Evolutionary conservation across 495 filamentous ascomycete genomes (phyloP).

Genomic region (Hypoxylon crocopeplum): DNA sequence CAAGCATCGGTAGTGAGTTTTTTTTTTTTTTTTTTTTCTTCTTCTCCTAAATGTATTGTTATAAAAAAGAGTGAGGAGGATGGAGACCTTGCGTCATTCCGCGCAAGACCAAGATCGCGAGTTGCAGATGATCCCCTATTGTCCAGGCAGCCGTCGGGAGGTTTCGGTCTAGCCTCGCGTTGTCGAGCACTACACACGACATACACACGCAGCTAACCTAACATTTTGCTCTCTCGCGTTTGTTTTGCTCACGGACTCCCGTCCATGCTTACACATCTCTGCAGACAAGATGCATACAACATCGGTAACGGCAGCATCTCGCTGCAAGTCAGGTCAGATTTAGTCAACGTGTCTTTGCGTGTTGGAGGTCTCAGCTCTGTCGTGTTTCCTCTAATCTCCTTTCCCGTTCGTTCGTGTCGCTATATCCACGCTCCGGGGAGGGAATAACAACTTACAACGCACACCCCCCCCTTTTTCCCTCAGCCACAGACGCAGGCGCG

Average conservation of each 20-base stretch:
- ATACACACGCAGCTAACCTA: background rate
- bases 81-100: conserved; percentile 32
- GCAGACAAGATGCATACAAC: conserved; percentile 40
- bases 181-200: background rate
- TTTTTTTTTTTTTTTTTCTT: no score
- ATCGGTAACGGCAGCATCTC: conserved; percentile 33
- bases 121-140: conserved; percentile 10
- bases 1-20: conserved; percentile 33
- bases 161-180: conserved; percentile 32
- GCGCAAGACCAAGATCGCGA: conserved; percentile 22
- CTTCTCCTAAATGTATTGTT: no score
- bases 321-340: conserved; percentile 35
- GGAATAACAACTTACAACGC: background rate
- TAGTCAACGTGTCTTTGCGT: conserved; percentile 39
- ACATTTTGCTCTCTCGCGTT: background rate
- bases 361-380: conserved; percentile 34
- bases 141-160: conserved; percentile 33
- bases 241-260: conserved; percentile 16
- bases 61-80: conserved; percentile 11
- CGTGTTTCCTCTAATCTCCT: conserved; percentile 33
- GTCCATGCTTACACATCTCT: conserved; percentile 28
- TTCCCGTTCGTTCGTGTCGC: conserved; percentile 11
- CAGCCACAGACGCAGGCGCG: conserved; percentile 37
- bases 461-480: conserved; percentile 5
- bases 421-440: conserved; percentile 14